Conservation (phyloP, 2,329 filamentous ascomycete species). For the Paraphaeosphaeria sporulosa region DNA sequence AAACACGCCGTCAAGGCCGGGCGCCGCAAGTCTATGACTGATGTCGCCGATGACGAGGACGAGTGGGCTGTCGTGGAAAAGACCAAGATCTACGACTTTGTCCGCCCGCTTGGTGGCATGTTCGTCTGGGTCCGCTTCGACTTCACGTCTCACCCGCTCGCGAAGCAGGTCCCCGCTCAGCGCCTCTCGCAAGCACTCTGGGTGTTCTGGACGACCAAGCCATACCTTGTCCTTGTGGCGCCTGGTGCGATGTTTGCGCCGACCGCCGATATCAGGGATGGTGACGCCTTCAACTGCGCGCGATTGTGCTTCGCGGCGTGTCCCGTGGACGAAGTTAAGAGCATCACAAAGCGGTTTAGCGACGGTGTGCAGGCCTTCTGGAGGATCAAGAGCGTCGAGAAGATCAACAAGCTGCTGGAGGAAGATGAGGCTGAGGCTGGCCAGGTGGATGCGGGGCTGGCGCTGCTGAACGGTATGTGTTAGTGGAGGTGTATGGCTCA, state of each 20-base stretch:
- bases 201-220: constrained; percentile 73
- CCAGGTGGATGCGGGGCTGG: constrained; percentile 33
- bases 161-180: constrained; percentile 60
- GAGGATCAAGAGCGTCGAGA: constrained; percentile 71
- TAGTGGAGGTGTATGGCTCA: constrained; percentile 25
- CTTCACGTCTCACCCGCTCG: constrained; percentile 77
- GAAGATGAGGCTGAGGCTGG: constrained; percentile 37
- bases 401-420: constrained; percentile 69
- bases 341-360: constrained; percentile 69
- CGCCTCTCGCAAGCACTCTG: constrained; percentile 72
- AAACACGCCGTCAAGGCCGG: constrained; percentile 71
- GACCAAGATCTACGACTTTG: constrained; percentile 76
- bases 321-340: constrained; percentile 71
- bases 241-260: constrained; percentile 80
- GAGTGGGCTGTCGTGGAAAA: constrained; percentile 82
- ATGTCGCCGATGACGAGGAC: constrained; percentile 51
- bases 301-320: constrained; percentile 87
- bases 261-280: constrained; percentile 63
- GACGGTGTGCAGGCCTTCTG: constrained; percentile 78
- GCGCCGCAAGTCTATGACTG: constrained; percentile 46
- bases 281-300: constrained; percentile 74
- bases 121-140: constrained; percentile 83
- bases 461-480: constrained; percentile 42
- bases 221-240: constrained; percentile 72
- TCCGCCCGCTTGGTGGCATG: constrained; percentile 87